Percentiles rank a stretch among this genome's conserved stretches.
These are phyloP conservation scores for Agaricus blazei DNA, from an alignment of 768 basidiomycete genomes.

Conservation along the genomic window DNA sequence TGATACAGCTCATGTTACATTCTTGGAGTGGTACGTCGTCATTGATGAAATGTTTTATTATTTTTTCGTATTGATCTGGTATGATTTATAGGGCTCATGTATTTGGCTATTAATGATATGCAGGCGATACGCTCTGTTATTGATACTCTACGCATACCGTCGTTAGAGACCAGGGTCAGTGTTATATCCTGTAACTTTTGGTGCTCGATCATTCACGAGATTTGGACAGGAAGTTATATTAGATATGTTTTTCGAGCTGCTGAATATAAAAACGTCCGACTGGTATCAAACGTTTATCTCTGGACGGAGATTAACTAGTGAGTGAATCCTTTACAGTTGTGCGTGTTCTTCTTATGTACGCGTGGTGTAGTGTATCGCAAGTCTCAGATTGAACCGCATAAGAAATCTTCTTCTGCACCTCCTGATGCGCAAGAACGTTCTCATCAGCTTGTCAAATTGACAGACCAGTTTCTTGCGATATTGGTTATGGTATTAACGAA, in stretches of 20 bases:
- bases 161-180: constrained; percentile 76
- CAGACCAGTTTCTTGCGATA: constrained; percentile 90
- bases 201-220: not conserved
- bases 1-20: constrained; percentile 78
- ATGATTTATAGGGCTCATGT: constrained; percentile 66
- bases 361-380: constrained; percentile 59
- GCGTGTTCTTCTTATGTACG: not conserved
- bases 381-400: constrained; percentile 36
- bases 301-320: constrained; percentile 84
- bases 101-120: constrained; percentile 88
- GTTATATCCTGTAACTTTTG: not conserved
- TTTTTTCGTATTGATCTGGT: not conserved
- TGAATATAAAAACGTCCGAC: constrained; percentile 87
- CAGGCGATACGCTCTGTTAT: constrained; percentile 80
- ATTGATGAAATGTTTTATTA: not conserved
- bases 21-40: constrained; percentile 80
- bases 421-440: constrained; percentile 39
- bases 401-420: constrained; percentile 17
- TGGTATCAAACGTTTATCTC: constrained; percentile 94
- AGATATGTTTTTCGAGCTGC: constrained; percentile 89
- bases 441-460: constrained; percentile 64
- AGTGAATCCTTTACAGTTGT: not conserved
- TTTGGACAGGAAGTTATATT: constrained; percentile 75
- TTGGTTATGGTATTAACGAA: constrained; percentile 80
- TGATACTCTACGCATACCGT: constrained; percentile 84